Conservation (phyloP, 2,329 filamentous ascomycete genomes). For the Sporothrix sp. region DNA sequence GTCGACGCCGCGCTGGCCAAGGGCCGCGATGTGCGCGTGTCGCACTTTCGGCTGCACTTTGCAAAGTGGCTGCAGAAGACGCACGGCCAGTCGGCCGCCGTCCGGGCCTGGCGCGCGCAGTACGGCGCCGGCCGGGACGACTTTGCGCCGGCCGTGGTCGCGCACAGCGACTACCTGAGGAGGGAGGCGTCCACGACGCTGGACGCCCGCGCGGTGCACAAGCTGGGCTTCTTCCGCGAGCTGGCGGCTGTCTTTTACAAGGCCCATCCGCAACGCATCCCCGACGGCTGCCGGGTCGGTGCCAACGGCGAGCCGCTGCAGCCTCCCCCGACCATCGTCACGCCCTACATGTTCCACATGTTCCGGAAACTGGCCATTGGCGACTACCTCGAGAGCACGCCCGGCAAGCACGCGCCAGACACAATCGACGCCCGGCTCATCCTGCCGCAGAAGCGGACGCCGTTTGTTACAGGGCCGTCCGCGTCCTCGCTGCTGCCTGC, state of each 20-base stretch:
- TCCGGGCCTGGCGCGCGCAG: constrained; percentile 46
- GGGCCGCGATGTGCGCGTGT: constrained; percentile 35
- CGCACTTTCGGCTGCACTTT: constrained; percentile 50
- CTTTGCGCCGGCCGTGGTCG: constrained; percentile 51
- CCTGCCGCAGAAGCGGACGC: constrained; percentile 2
- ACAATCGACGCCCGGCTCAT: background rate
- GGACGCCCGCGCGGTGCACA: constrained; percentile 8
- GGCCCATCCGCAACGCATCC: background rate
- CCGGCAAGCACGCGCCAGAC: constrained; percentile 20
- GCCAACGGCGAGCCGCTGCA: background rate
- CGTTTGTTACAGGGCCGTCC: background rate
- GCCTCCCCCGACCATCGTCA: constrained; percentile 50
- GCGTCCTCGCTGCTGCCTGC: no score
- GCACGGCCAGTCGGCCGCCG: constrained; percentile 34
- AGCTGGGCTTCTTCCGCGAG: constrained; percentile 47
- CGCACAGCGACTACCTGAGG: constrained; percentile 53
- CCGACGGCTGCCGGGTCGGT: background rate
- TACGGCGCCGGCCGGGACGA: constrained; percentile 39
- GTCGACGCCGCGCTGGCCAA: constrained; percentile 30
- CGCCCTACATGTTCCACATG: constrained; percentile 54
- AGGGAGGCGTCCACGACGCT: constrained; percentile 51
- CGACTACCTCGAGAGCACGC: constrained; percentile 37
- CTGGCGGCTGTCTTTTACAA: constrained; percentile 16
- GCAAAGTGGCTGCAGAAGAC: constrained; percentile 40
- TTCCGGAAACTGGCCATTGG: constrained; percentile 57